Percentiles rank a stretch among this genome's conserved stretches.
phyloP scores from a whole-genome alignment of 225 moss, liverwort and hornwort species.

The Antitrichia curtipendula region DNA sequence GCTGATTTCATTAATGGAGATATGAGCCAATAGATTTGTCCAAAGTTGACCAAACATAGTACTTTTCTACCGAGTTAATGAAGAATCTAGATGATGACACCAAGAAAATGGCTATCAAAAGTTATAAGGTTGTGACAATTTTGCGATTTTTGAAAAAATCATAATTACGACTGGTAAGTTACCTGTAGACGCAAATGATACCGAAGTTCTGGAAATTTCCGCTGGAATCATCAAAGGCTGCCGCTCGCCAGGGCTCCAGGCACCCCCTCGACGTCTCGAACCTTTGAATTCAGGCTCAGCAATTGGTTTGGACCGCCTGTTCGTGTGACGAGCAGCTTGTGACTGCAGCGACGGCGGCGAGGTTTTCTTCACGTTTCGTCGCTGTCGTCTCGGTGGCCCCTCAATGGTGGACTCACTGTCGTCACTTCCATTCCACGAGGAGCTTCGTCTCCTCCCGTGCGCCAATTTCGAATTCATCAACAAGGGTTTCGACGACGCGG shows the following conservation, averaged over 20 bases:
- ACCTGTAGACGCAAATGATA: neutral
- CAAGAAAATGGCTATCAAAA: neutral
- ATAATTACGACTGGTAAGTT: neutral
- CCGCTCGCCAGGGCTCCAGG: neutral
- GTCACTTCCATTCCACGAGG: slow-evolving; percentile 31
- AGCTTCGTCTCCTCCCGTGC: slow-evolving; percentile 4
- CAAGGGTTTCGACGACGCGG: slow-evolving; percentile 1
- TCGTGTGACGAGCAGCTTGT: neutral
- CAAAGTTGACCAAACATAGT: neutral
- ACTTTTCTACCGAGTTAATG: neutral
- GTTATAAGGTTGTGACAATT: neutral
- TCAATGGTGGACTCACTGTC: slow-evolving; percentile 7
- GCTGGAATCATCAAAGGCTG: neutral
- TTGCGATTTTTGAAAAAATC: neutral
- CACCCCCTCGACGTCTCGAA: neutral
- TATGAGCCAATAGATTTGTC: neutral
- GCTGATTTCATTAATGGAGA: neutral
- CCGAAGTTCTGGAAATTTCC: neutral
- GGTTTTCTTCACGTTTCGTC: neutral
- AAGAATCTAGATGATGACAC: neutral
- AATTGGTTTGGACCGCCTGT: neutral
- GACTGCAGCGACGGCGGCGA: neutral
- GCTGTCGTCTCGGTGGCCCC: neutral
- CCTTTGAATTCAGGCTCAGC: neutral
- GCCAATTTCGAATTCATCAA: neutral